phyloP scores from a whole-genome alignment of 75 land plant species.

The Isoetes taiwanensis region DNA sequence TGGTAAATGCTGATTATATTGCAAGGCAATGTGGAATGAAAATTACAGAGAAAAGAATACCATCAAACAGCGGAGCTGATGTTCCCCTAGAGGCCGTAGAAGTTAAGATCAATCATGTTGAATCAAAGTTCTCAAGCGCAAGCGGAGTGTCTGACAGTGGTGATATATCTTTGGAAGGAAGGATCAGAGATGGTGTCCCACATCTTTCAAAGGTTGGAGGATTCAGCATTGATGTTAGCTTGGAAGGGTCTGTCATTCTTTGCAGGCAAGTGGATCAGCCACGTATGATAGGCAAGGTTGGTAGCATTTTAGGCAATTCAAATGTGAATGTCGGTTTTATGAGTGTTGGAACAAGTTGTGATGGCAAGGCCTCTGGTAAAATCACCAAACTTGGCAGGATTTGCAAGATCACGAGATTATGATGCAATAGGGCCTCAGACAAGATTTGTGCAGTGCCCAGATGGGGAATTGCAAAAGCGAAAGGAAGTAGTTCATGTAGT shows the following conservation, averaged over 20 bases:
- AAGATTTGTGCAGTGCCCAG: constrained; percentile 24
- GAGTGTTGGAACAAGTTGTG: constrained; percentile 81
- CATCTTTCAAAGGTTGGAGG: constrained; percentile 57
- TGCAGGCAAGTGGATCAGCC: constrained; percentile 89
- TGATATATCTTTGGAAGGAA: constrained; percentile 53
- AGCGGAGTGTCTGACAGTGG: constrained; percentile 48
- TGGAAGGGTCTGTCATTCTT: constrained; percentile 67
- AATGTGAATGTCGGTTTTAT: constrained; percentile 83
- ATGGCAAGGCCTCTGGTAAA: constrained; percentile 25
- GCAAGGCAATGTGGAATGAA: constrained; percentile 72
- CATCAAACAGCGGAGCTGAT: constrained; percentile 41
- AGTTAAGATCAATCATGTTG: constrained; percentile 51
- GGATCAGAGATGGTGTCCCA: constrained; percentile 59
- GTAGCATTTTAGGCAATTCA: constrained; percentile 50
- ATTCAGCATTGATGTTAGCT: constrained; percentile 65
- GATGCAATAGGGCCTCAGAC: constrained; percentile 26
- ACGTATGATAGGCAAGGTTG: constrained; percentile 79
- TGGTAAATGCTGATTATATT: constrained; percentile 80
- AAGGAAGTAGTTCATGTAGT: constrained; percentile 26
- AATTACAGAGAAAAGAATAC: constrained; percentile 58
- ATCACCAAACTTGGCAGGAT: constrained; percentile 20
- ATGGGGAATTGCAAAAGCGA: constrained; percentile 24
- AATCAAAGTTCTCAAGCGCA: constrained; percentile 64
- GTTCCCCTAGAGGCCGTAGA: constrained; percentile 48
- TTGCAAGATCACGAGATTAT: constrained; percentile 23